phyloP scores from a whole-genome alignment of 805 yeast species.

The Yarrowia osloensis region DNA sequence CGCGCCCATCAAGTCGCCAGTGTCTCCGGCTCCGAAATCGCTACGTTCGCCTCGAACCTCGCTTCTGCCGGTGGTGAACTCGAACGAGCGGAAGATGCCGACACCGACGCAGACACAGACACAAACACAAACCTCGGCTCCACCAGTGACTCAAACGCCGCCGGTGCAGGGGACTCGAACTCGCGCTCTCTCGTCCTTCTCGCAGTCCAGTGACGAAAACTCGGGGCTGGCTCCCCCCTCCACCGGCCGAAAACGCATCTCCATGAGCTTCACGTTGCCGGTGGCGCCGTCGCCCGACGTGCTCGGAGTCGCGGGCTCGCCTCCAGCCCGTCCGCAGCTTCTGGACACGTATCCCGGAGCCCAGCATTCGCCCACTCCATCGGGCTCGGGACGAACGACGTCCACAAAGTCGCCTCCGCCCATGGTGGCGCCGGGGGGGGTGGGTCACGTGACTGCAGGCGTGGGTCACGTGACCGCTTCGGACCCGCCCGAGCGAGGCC shows the following conservation, averaged over 20 bases:
- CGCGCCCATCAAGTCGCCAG: too few species aligned
- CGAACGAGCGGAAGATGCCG: too few species aligned
- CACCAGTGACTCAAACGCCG: too few species aligned
- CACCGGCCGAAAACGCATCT: slow-evolving; percentile 20
- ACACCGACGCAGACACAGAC: neutral
- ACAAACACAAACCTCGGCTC: neutral
- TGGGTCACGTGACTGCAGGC: too few species aligned
- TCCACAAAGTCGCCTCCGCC: slow-evolving; percentile 18
- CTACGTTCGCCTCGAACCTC: too few species aligned
- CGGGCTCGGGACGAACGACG: neutral
- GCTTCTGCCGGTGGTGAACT: too few species aligned
- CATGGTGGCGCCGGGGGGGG: too few species aligned
- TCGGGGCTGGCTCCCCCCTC: slow-evolving; percentile 11
- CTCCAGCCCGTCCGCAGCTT: neutral
- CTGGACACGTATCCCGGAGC: neutral
- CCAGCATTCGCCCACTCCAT: slow-evolving; percentile 15
- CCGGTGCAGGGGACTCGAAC: too few species aligned
- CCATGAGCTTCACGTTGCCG: slow-evolving; percentile 28
- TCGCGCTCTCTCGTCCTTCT: slow-evolving; percentile 5
- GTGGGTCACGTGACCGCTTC: too few species aligned
- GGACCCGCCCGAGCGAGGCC: neutral
- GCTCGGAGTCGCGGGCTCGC: neutral
- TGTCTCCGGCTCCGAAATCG: too few species aligned
- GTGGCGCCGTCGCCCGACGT: slow-evolving; percentile 21
- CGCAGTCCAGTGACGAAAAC: slow-evolving; percentile 23